Percentiles rank a stretch among this genome's conserved stretches.
Evolutionary conservation across 2,329 filamentous ascomycete species (phyloP).

Genomic region (Chaetomiaceae sp.): DNA sequence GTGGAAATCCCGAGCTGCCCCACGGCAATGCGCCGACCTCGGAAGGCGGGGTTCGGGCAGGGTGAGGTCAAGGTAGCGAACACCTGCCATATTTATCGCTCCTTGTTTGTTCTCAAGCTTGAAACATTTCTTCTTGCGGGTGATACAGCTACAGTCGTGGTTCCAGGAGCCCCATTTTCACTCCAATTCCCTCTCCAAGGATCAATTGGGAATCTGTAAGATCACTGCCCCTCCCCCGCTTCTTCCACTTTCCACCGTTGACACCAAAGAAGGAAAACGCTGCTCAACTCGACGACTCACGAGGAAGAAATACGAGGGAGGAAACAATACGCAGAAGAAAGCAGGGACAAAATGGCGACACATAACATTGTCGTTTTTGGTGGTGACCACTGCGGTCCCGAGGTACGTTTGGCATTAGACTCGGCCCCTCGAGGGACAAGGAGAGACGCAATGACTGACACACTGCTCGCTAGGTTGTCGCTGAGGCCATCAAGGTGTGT

Average conservation of each 20-base stretch:
- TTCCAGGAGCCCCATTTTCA: too few species aligned
- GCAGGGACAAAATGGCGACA: constrained; percentile 50
- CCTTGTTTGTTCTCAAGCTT: neutral
- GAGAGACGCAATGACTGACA: constrained; percentile 4
- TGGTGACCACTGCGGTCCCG: constrained; percentile 81
- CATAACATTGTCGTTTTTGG: constrained; percentile 78
- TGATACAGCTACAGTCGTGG: too few species aligned
- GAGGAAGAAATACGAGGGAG: neutral
- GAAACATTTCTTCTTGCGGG: too few species aligned
- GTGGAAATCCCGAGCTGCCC: constrained; percentile 9
- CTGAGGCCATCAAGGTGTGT: constrained; percentile 77
- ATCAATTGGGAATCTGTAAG: too few species aligned
- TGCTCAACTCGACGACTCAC: neutral
- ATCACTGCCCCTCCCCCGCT: too few species aligned
- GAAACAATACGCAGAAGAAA: neutral
- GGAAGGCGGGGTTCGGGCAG: constrained; percentile 33
- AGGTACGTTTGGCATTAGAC: constrained; percentile 50
- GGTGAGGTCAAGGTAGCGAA: constrained; percentile 5
- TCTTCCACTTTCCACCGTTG: too few species aligned
- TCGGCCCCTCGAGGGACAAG: neutral
- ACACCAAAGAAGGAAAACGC: too few species aligned
- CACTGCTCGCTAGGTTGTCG: constrained; percentile 58
- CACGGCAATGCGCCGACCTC: constrained; percentile 34
- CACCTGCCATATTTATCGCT: neutral
- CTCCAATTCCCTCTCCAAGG: too few species aligned